phyloP scores from a whole-genome alignment of 768 basidiomycete species.

The Lentinus tigrinus region DNA sequence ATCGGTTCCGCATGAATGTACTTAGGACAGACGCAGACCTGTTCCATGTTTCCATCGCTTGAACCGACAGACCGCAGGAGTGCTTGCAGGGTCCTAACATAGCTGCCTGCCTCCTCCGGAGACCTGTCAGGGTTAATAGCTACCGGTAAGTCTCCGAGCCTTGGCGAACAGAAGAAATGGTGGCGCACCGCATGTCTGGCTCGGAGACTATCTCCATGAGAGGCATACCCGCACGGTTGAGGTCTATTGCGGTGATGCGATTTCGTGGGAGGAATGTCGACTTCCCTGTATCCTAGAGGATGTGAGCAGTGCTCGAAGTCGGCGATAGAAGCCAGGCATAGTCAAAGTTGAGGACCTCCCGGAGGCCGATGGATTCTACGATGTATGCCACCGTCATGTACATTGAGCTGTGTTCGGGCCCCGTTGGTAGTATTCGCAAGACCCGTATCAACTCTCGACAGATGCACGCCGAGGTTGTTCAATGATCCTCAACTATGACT shows the following conservation, averaged over 20 bases:
- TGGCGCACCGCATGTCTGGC: conserved; percentile 72
- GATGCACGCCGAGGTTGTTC: too few species aligned
- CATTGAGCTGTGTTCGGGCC: too few species aligned
- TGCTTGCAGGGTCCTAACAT: conserved; percentile 80
- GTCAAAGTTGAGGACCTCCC: too few species aligned
- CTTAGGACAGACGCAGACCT: conserved; percentile 45
- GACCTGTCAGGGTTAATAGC: conserved; percentile 39
- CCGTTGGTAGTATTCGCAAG: too few species aligned
- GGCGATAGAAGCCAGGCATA: too few species aligned
- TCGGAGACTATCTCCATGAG: conserved; percentile 96
- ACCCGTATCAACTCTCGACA: too few species aligned
- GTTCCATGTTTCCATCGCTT: conserved; percentile 97
- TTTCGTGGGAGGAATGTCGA: conserved; percentile 59
- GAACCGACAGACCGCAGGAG: conserved; percentile 80
- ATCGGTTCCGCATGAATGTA: neutral
- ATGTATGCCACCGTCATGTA: too few species aligned
- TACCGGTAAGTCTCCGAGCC: neutral
- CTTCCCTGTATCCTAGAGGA: conserved; percentile 85
- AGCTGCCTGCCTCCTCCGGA: conserved; percentile 87
- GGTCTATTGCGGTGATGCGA: conserved; percentile 65
- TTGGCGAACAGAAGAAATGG: neutral
- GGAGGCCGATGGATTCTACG: too few species aligned
- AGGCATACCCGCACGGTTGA: conserved; percentile 87
- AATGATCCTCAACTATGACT: too few species aligned
- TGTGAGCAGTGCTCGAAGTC: neutral